phyloP scores from a whole-genome alignment of 2,329 filamentous ascomycete genomes.

The Penicillium sp. region DNA sequence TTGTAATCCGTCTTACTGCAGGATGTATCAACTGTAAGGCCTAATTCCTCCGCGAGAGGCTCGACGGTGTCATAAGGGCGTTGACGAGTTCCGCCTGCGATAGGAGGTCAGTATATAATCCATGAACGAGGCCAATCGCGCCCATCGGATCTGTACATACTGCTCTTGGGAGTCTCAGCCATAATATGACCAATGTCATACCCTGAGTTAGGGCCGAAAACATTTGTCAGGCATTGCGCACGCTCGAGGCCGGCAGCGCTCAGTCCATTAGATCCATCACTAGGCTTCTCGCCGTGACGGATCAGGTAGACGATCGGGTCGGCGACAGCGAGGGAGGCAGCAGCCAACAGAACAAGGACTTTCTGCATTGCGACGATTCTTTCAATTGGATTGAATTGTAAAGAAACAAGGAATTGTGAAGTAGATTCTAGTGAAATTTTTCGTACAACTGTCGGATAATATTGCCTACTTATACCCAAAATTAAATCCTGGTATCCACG shows the following conservation, averaged over 20 bases:
- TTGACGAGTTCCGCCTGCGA: conserved; percentile 49
- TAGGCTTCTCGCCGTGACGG: conserved; percentile 64
- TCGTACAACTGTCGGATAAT: neutral
- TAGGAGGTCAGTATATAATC: neutral
- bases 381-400: neutral
- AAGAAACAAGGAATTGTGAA: neutral
- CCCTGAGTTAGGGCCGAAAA: conserved; percentile 54
- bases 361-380: conserved; percentile 3
- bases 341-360: conserved; percentile 7
- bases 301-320: conserved; percentile 61
- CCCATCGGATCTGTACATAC: conserved; percentile 20
- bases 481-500: neutral
- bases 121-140: neutral
- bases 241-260: conserved; percentile 54
- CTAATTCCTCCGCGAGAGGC: conserved; percentile 57
- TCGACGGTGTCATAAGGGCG: conserved; percentile 59
- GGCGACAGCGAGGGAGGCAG: conserved; percentile 18
- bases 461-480: neutral
- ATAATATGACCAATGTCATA: conserved; percentile 62
- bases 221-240: conserved; percentile 58
- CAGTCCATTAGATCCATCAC: conserved; percentile 50
- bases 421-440: neutral
- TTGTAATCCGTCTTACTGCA: conserved; percentile 57
- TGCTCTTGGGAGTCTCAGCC: conserved; percentile 53
- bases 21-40: conserved; percentile 54